A percentile compares a stretch with the other conserved stretches of the same genome.
These are phyloP conservation scores for Nidula microcarpa DNA, from an alignment of 768 basidiomycete species.

Conservation along the genomic window DNA sequence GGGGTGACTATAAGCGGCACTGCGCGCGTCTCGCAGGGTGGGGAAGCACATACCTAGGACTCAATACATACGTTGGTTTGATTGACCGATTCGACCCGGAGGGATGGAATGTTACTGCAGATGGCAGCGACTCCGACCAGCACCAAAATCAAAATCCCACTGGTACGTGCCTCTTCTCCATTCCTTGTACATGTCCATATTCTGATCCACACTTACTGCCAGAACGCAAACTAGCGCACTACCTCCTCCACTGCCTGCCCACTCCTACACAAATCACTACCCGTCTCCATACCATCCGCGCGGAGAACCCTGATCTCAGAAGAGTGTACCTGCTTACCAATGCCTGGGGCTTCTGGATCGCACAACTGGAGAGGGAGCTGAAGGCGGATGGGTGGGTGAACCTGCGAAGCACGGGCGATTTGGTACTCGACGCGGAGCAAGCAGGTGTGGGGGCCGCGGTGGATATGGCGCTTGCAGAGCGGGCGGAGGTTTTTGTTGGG, in stretches of 20 bases:
- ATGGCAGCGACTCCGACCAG: neutral
- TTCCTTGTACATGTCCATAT: too few relatives aligned
- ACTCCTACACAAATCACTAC: conserved; percentile 35
- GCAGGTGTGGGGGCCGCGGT: conserved; percentile 46
- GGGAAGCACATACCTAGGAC: conserved; percentile 43
- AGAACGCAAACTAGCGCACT: too few relatives aligned
- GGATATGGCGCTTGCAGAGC: conserved; percentile 58
- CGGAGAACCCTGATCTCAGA: conserved; percentile 4
- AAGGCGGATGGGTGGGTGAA: conserved; percentile 47
- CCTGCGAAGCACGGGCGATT: conserved; percentile 31
- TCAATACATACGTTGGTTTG: conserved; percentile 39
- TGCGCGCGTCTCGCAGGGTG: conserved; percentile 47
- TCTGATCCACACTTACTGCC: too few relatives aligned
- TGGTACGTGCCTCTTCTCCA: too few relatives aligned
- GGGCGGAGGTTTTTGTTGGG: conserved; percentile 57
- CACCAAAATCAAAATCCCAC: neutral
- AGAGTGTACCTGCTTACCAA: conserved; percentile 50
- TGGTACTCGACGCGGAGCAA: conserved; percentile 39
- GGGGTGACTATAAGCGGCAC: conserved; percentile 56
- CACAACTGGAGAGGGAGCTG: conserved; percentile 31
- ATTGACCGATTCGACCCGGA: conserved; percentile 36
- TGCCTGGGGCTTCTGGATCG: conserved; percentile 40
- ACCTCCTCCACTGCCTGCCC: conserved; percentile 41
- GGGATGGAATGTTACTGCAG: neutral
- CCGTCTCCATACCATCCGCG: conserved; percentile 28